Percentiles rank a stretch among this genome's conserved stretches.
phyloP scores from a whole-genome alignment of 352 stramenopile species.

The Phytophthora multivora region DNA sequence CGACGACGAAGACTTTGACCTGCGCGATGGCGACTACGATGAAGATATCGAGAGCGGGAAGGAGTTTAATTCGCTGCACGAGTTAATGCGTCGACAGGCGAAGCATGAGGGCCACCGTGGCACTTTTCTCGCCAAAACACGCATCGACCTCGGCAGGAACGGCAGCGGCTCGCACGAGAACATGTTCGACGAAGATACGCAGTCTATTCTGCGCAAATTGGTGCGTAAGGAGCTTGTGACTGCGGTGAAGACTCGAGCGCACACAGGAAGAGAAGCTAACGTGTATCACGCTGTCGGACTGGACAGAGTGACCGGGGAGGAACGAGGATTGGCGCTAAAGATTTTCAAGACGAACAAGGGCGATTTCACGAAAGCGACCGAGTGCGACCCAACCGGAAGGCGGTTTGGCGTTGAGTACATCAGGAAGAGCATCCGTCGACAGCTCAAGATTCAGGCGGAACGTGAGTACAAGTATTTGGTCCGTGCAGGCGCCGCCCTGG shows the following conservation, averaged over 20 bases:
- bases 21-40: constrained; percentile 21
- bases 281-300: constrained; percentile 56
- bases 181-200: constrained; percentile 59
- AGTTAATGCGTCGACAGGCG: constrained; percentile 38
- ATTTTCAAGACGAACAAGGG: constrained; percentile 71
- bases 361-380: constrained; percentile 52
- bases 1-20: constrained; percentile 23
- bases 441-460: constrained; percentile 60
- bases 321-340: constrained; percentile 53
- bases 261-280: constrained; percentile 51
- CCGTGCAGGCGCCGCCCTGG: constrained; percentile 31
- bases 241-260: constrained; percentile 46
- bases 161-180: constrained; percentile 43
- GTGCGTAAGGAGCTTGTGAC: constrained; percentile 44
- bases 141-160: constrained; percentile 34
- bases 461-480: constrained; percentile 52
- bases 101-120: constrained; percentile 32
- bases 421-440: constrained; percentile 62
- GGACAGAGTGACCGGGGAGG: constrained; percentile 22
- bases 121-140: constrained; percentile 4
- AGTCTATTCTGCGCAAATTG: constrained; percentile 53
- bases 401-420: constrained; percentile 59
- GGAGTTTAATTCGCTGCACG: constrained; percentile 34
- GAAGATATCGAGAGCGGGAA: constrained; percentile 19
- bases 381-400: constrained; percentile 56